phyloP scores from a whole-genome alignment of 73 alveolate genomes.

The Tetrahymena borealis region DNA sequence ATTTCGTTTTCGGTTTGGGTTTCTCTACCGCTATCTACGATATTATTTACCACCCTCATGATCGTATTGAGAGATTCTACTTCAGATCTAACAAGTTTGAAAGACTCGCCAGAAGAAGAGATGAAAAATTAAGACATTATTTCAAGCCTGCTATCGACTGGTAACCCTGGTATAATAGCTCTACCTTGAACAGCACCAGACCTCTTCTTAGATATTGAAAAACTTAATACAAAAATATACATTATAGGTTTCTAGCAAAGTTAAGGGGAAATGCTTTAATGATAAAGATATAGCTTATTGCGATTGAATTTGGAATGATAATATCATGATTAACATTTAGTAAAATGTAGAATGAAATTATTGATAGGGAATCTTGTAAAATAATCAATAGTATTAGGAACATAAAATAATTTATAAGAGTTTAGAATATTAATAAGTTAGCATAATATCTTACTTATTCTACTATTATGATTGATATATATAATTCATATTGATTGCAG shows the following conservation, averaged over 20 bases:
- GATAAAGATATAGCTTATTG: neutral
- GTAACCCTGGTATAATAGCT: constrained; percentile 18
- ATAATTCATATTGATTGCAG: neutral
- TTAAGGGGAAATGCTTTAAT: neutral
- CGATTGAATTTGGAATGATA: neutral
- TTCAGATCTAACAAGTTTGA: constrained; percentile 41
- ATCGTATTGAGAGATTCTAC: constrained; percentile 38
- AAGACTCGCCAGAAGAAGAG: constrained; percentile 34
- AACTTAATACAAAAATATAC: neutral
- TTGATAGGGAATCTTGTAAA: neutral
- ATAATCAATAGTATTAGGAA: neutral
- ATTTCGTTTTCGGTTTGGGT: constrained; percentile 16
- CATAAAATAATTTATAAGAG: neutral
- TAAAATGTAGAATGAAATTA: neutral
- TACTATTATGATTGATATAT: neutral
- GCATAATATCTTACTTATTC: too few species aligned
- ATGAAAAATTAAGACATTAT: constrained; percentile 6
- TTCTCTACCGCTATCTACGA: constrained; percentile 36
- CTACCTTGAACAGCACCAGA: neutral
- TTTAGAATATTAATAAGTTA: too few species aligned
- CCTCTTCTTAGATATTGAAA: neutral
- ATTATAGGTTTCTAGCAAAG: neutral
- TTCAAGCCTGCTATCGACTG: constrained; percentile 29
- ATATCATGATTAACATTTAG: neutral
- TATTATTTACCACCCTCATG: constrained; percentile 28